A percentile compares a stretch with the other conserved stretches of the same genome.
These are phyloP conservation scores for Closterium sp. DNA, from an alignment of 139 green algal genomes.

Conservation along the genomic window DNA sequence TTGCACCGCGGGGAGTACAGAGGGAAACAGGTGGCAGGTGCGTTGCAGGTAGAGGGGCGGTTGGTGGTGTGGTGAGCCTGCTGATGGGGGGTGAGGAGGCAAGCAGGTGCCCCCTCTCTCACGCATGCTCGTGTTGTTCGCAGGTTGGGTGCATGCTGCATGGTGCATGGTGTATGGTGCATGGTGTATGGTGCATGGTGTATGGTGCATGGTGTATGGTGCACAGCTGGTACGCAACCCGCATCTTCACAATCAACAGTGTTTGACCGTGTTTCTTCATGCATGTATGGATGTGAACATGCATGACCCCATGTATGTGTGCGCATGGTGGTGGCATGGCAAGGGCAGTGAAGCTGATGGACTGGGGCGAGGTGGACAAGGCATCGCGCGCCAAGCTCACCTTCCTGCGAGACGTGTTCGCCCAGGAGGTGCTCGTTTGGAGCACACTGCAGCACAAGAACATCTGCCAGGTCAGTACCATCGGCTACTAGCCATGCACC, in stretches of 20 bases:
- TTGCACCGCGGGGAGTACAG: too few relatives aligned
- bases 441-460: slow-evolving; percentile 26
- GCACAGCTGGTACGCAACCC: not conserved
- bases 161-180: too few relatives aligned
- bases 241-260: not conserved
- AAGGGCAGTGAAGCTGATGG: slow-evolving; percentile 29
- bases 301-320: not conserved
- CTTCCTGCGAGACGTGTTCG: slow-evolving; percentile 5
- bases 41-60: too few relatives aligned
- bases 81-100: too few relatives aligned
- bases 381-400: not conserved
- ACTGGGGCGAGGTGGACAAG: slow-evolving; percentile 30
- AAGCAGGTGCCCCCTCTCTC: too few relatives aligned
- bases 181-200: not conserved
- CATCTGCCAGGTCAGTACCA: slow-evolving; percentile 3
- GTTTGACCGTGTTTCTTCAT: not conserved
- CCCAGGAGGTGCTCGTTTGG: slow-evolving; percentile 27
- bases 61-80: too few relatives aligned
- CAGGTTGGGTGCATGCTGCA: too few relatives aligned
- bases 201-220: too few relatives aligned
- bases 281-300: not conserved
- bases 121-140: too few relatives aligned
- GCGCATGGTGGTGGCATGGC: too few relatives aligned
- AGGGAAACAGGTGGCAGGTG: too few relatives aligned
- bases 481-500: too few relatives aligned